Evolutionary conservation across 1,284 basidiomycete genomes (phyloP).

Genomic region (Cryptococcus jaspeensis): DNA sequence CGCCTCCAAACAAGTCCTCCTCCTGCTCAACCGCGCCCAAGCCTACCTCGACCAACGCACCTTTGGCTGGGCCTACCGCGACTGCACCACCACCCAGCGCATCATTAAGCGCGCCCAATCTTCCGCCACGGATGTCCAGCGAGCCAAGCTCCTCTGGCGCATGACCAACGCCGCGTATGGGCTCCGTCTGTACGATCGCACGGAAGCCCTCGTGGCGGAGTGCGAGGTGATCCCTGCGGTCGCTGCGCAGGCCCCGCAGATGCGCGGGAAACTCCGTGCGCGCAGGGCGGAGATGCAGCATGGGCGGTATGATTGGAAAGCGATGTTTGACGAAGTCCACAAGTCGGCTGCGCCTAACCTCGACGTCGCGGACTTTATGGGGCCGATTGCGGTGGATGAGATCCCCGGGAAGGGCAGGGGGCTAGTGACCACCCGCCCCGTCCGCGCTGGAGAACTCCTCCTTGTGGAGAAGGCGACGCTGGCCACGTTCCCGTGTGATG

Average conservation of each 20-base stretch:
- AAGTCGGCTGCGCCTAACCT: neutral
- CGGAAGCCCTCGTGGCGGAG: neutral
- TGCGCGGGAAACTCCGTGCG: neutral
- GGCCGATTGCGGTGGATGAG: neutral
- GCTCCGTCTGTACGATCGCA: neutral
- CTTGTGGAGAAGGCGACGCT: slow-evolving; percentile 7
- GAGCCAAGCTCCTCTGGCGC: slow-evolving; percentile 1
- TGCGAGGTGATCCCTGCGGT: neutral
- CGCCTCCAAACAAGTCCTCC: neutral
- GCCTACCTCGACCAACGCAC: slow-evolving; percentile 1
- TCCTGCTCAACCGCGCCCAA: slow-evolving; percentile 5
- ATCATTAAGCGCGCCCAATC: neutral
- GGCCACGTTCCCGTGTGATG: neutral
- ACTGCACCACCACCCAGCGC: neutral
- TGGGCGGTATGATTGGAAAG: slow-evolving; percentile 7
- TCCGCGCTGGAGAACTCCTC: slow-evolving; percentile 12
- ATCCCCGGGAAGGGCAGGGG: neutral
- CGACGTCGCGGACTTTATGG: slow-evolving; percentile 10
- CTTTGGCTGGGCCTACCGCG: slow-evolving; percentile 4
- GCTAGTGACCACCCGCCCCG: slow-evolving; percentile 3
- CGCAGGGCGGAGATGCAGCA: neutral
- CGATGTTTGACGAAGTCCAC: slow-evolving; percentile 1
- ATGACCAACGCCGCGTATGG: slow-evolving; percentile 4
- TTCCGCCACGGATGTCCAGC: neutral
- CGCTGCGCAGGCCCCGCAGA: neutral